Percentiles rank a stretch among this genome's conserved stretches.
Evolutionary conservation across 2,329 filamentous ascomycete species (phyloP).

Genomic region (Gaeumannomyces sp.): DNA sequence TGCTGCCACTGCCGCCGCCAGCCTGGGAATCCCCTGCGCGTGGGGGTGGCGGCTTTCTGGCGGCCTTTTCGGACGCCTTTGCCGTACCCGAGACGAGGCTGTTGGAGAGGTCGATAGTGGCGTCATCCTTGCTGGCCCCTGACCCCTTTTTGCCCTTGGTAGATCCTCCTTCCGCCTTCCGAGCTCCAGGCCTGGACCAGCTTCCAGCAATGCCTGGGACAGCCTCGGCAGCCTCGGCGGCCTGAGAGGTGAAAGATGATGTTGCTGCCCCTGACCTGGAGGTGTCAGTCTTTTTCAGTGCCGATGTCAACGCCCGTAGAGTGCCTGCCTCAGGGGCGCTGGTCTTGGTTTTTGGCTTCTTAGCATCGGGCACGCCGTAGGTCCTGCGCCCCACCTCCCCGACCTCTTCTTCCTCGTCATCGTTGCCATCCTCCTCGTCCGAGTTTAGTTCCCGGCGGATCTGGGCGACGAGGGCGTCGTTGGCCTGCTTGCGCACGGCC

Average conservation of each 20-base stretch:
- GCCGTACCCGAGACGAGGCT: constrained; percentile 24
- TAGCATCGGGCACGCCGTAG: constrained; percentile 48
- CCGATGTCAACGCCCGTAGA: neutral
- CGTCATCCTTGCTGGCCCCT: constrained; percentile 12
- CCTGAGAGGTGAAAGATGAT: neutral
- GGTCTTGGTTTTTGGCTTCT: constrained; percentile 10
- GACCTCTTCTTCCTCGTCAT: constrained; percentile 45
- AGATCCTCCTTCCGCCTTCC: constrained; percentile 1
- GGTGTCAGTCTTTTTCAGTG: neutral
- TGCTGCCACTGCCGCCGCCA: constrained; percentile 21
- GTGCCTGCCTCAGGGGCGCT: neutral
- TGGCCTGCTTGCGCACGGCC: constrained; percentile 66
- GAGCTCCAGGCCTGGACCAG: constrained; percentile 6
- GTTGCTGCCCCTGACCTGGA: neutral
- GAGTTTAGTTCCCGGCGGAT: constrained; percentile 69
- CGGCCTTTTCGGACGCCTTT: constrained; percentile 24
- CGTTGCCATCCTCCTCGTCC: constrained; percentile 42
- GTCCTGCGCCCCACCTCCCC: constrained; percentile 62
- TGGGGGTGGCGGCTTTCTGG: neutral
- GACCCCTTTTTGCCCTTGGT: constrained; percentile 6
- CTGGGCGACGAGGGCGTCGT: constrained; percentile 67
- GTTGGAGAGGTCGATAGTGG: constrained; percentile 17
- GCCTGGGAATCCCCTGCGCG: neutral
- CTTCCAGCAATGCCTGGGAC: constrained; percentile 3
- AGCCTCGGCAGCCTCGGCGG: neutral